Conservation (phyloP, 306 rosid genomes). For the Quercus dentata region DNA sequence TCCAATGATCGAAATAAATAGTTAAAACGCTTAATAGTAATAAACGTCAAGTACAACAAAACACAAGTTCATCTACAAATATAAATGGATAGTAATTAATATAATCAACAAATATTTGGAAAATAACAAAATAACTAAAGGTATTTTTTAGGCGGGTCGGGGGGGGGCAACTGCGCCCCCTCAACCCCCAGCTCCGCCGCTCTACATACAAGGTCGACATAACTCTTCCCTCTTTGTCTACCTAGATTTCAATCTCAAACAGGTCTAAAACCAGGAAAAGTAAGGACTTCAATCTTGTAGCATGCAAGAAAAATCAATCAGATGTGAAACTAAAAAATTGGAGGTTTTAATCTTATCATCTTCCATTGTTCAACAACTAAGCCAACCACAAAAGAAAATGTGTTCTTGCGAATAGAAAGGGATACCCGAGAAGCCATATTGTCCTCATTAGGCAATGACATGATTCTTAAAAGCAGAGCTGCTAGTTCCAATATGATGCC, state of each 20-base stretch:
- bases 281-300: neutral
- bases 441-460: conserved; percentile 67
- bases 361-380: conserved; percentile 5
- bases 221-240: neutral
- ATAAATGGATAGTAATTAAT: too few relatives aligned
- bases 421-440: conserved; percentile 61
- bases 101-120: too few relatives aligned
- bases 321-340: neutral
- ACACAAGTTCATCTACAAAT: too few relatives aligned
- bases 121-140: too few relatives aligned
- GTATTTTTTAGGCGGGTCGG: too few relatives aligned
- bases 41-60: too few relatives aligned
- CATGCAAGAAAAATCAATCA: neutral
- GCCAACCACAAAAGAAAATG: neutral
- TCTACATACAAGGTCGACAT: neutral
- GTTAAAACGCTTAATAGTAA: too few relatives aligned
- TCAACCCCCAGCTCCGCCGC: neutral
- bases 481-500: conserved; percentile 21
- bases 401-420: conserved; percentile 13
- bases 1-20: too few relatives aligned
- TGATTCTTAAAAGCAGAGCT: conserved; percentile 27
- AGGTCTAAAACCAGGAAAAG: neutral
- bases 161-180: too few relatives aligned
- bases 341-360: conserved; percentile 1
- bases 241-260: neutral